Evolutionary conservation across 2,329 filamentous ascomycete species (phyloP).

Genomic region (Talaromyces funiculosus): DNA sequence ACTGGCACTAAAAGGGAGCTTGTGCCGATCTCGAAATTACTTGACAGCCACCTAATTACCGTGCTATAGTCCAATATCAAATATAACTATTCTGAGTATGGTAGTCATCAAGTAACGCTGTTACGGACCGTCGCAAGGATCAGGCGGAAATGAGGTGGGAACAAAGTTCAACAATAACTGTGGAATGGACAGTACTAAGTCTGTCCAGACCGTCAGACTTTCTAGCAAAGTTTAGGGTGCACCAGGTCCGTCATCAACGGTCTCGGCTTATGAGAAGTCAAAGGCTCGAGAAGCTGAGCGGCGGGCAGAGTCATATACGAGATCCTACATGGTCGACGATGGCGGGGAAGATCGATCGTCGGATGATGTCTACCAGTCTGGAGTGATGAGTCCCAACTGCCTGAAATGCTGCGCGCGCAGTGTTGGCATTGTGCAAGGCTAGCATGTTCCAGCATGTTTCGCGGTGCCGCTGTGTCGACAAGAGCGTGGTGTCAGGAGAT

Average conservation of each 20-base stretch:
- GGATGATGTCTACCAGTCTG: not conserved
- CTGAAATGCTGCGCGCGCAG: not conserved
- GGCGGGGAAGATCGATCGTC: not conserved
- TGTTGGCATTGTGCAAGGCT: not conserved
- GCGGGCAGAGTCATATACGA: not conserved
- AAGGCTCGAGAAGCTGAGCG: no score
- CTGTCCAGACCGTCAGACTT: not conserved
- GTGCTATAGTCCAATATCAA: no score
- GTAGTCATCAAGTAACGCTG: not conserved
- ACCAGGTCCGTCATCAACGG: not conserved
- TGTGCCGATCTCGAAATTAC: constrained; percentile 3
- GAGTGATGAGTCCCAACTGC: no score
- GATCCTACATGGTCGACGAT: not conserved
- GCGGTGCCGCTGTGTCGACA: not conserved
- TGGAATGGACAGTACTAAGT: not conserved
- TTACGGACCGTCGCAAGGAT: not conserved
- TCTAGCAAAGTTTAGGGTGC: not conserved
- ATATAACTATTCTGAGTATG: no score
- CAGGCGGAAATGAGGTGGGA: constrained; percentile 3
- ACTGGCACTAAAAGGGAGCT: not conserved
- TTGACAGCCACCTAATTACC: not conserved
- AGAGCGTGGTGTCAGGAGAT: not conserved
- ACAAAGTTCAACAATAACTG: not conserved
- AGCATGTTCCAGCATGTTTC: not conserved
- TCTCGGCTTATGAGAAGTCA: not conserved